Evolutionary conservation across 768 basidiomycete species (phyloP), one percentile per base, ranked within the genome.

Genomic region (Boletus sp.): DNA sequence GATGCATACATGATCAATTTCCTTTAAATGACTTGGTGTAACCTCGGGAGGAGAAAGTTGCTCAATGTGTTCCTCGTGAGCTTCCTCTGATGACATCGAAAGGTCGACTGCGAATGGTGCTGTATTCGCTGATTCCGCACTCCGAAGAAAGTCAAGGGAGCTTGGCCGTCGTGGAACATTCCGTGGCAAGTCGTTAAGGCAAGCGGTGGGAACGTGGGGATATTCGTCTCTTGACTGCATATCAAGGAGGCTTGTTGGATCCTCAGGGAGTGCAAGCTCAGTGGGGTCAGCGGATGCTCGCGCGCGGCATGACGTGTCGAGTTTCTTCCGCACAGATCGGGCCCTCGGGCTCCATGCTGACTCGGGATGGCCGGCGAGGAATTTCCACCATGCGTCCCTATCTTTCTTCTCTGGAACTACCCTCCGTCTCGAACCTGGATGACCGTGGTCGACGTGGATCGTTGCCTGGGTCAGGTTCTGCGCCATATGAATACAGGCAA

Each of bases 341-440:
- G 50, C 63, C 37, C 49, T 67, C 21, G 79, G 76, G 63, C 78
- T 79, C 89, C 89, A 91, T 39, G 80, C 82, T 32, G 77, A 75
- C 63, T 83, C 80, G n/a, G 87, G 83, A 58, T 75, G 75, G 33
- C 89, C 90, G 42, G 81, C 74, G 6, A 93, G 70, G 59, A 84
- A 93, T 15, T 79, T 78, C 90, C 90, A 92, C 90, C 90, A 93
- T 17, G 75, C 70, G 57, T 89, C 86, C 51, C 90, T 78, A 54
- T 88, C 83, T 64, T 80, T 84, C 65, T 79, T 85, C 47, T 87
- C 84, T 25, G 90, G 90, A 56, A 90, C 78, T 39, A 77, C 53
- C 56, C 72, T 78, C 15, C 56, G 68, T 33, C 35, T 35, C 46
- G 57, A 29, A 35, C 47, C 40, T 10, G 51, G n/a, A 29, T 23